phyloP scores from a whole-genome alignment of 306 rosid species.

The Ormosia emarginata region DNA sequence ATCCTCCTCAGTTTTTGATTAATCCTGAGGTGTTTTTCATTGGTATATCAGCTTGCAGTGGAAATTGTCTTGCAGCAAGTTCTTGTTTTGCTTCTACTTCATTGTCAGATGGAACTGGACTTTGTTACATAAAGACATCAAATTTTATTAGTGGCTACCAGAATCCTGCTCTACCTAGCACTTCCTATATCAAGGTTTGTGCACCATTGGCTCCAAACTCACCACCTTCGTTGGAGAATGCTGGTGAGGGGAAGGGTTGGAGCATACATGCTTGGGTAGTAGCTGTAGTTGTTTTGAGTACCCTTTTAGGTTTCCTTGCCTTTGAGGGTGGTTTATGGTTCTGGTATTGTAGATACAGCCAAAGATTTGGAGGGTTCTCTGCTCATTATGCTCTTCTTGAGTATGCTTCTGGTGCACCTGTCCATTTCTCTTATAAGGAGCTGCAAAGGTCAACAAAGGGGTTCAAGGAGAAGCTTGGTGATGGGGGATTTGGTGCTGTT shows the following conservation, averaged over 20 bases:
- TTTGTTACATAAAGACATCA: slow-evolving; percentile 47
- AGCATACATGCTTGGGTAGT: slow-evolving; percentile 48
- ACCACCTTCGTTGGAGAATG: slow-evolving; percentile 14
- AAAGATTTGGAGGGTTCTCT: slow-evolving; percentile 47
- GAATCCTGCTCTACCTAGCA: slow-evolving; percentile 53
- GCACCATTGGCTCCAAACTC: slow-evolving; percentile 42
- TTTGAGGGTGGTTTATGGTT: slow-evolving; percentile 68
- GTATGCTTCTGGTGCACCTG: slow-evolving; percentile 92
- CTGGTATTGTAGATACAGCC: slow-evolving; percentile 59
- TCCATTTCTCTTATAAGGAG: slow-evolving; percentile 69
- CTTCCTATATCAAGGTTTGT: slow-evolving; percentile 62
- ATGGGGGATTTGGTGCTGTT: slow-evolving; percentile 83
- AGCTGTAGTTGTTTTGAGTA: slow-evolving; percentile 38
- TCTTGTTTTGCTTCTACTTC: slow-evolving; percentile 65
- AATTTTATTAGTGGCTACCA: slow-evolving; percentile 49
- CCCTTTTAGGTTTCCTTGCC: slow-evolving; percentile 47
- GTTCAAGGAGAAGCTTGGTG: slow-evolving; percentile 78
- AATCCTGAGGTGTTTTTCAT: slow-evolving; percentile 38
- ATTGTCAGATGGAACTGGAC: slow-evolving; percentile 61
- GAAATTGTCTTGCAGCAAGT: slow-evolving; percentile 48
- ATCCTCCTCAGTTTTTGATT: slow-evolving; percentile 41
- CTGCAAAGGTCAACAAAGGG: slow-evolving; percentile 66
- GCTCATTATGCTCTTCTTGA: slow-evolving; percentile 71
- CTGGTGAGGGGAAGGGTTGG: slow-evolving; percentile 23
- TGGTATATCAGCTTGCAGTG: slow-evolving; percentile 53